Evolutionary conservation across 148 eudicot genomes (phyloP).

Genomic region (Vaccinium darrowii): DNA sequence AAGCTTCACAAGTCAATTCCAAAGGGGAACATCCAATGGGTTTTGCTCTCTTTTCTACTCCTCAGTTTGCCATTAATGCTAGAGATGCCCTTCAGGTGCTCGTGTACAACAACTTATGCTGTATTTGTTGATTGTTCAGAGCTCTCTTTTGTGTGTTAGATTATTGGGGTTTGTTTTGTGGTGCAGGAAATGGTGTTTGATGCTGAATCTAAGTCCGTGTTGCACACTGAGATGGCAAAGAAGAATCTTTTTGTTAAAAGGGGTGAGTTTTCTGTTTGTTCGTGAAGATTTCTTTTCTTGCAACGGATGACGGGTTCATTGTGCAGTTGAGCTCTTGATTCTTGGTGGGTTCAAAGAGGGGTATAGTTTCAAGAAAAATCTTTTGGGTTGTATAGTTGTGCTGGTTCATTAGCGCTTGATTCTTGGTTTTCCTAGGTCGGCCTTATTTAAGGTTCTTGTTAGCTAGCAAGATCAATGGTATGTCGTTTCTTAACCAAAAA

Average conservation of each 20-base stretch:
- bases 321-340: background rate
- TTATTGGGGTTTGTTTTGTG: background rate
- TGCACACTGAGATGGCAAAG: constrained; percentile 98
- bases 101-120: background rate
- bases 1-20: constrained; percentile 93
- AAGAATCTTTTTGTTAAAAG: constrained; percentile 90
- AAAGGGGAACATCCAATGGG: constrained; percentile 94
- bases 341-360: background rate
- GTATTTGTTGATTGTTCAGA: background rate
- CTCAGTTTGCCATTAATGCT: constrained; percentile 80
- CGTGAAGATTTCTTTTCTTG: background rate
- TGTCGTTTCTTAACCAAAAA: too few relatives aligned
- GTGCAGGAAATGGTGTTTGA: constrained; percentile 82
- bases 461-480: too few relatives aligned
- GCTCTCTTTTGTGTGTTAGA: background rate
- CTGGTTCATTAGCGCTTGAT: background rate
- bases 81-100: constrained; percentile 84
- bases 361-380: too few relatives aligned
- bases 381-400: background rate
- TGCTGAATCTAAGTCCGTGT: constrained; percentile 65
- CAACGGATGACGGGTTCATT: background rate
- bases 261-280: constrained; percentile 44
- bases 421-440: background rate
- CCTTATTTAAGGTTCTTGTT: background rate
- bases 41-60: constrained; percentile 71